A percentile compares a stretch with the other conserved stretches of the same genome.
phyloP scores from a whole-genome alignment of 192 early-diverging fungal species.

The Entomortierella lignicola region DNA sequence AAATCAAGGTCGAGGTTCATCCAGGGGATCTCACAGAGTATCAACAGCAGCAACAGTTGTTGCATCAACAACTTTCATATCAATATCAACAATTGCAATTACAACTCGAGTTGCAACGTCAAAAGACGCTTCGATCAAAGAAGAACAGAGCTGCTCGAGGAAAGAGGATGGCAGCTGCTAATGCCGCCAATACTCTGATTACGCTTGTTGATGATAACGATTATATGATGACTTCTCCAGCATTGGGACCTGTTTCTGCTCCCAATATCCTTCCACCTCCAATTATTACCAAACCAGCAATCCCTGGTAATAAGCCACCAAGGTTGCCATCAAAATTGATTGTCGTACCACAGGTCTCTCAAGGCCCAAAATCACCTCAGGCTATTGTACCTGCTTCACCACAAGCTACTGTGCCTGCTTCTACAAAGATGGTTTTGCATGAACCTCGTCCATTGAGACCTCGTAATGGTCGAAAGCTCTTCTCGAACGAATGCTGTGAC shows the following conservation, averaged over 20 bases:
- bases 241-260: neutral
- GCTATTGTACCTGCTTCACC: neutral
- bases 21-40: neutral
- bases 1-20: neutral
- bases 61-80: slow-evolving; percentile 12
- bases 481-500: slow-evolving; percentile 7
- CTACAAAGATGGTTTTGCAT: neutral
- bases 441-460: slow-evolving; percentile 3
- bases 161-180: neutral
- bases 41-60: slow-evolving; percentile 12
- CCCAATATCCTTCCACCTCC: neutral
- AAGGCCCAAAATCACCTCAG: neutral
- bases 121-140: neutral
- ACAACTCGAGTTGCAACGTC: slow-evolving; percentile 8
- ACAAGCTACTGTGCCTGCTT: neutral
- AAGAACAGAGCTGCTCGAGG: neutral
- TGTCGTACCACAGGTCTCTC: neutral
- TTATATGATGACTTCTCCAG: too few species aligned
- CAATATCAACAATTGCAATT: slow-evolving; percentile 19
- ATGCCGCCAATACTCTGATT: neutral
- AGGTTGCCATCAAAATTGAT: neutral
- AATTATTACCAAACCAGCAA: neutral
- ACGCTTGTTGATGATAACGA: too few species aligned
- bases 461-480: slow-evolving; percentile 3
- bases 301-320: neutral